phyloP scores from a whole-genome alignment of 2,329 filamentous ascomycete genomes.

The Trichoderma hamatum region DNA sequence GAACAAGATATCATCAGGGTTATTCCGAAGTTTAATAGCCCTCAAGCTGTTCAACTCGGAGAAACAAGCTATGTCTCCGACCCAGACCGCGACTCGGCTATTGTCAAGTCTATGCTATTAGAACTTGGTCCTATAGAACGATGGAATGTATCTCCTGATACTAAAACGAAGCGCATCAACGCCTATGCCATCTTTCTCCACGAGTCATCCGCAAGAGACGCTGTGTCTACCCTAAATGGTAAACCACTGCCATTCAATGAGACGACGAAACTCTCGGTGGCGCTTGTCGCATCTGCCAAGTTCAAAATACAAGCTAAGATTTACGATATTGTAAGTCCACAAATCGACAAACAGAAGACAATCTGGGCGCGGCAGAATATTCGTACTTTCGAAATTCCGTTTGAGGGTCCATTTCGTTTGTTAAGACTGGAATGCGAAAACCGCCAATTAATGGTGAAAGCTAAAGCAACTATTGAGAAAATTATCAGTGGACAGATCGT shows the following conservation, averaged over 20 bases:
- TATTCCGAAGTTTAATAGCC: neutral
- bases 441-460: neutral
- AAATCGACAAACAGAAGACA: slow-evolving; percentile 32
- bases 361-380: slow-evolving; percentile 2
- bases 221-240: slow-evolving; percentile 28
- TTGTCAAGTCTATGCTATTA: slow-evolving; percentile 38
- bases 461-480: slow-evolving; percentile 6
- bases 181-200: slow-evolving; percentile 45
- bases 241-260: slow-evolving; percentile 37
- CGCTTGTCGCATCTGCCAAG: slow-evolving; percentile 42
- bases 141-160: slow-evolving; percentile 36
- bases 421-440: slow-evolving; percentile 24
- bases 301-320: slow-evolving; percentile 44
- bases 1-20: neutral
- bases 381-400: neutral
- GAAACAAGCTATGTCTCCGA: slow-evolving; percentile 28
- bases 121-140: slow-evolving; percentile 40
- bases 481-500: slow-evolving; percentile 6
- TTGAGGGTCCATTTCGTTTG: neutral
- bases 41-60: neutral
- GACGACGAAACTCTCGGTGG: slow-evolving; percentile 41
- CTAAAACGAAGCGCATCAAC: slow-evolving; percentile 42
- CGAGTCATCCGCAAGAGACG: slow-evolving; percentile 43
- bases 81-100: slow-evolving; percentile 28
- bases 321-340: slow-evolving; percentile 37